phyloP scores from a whole-genome alignment of 306 rosid species.

The Inga leiocalycina region DNA sequence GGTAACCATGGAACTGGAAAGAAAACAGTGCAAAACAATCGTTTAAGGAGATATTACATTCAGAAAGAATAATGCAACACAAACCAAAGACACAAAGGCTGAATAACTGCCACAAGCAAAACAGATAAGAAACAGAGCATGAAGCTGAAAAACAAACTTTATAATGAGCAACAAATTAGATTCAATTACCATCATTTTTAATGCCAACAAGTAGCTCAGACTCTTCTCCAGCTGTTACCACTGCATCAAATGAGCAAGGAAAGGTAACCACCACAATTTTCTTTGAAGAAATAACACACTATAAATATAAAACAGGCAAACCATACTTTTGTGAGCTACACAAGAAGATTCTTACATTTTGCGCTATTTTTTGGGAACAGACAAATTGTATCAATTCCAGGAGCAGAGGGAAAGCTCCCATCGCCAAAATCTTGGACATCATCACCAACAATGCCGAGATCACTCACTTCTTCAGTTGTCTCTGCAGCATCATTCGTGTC shows the following conservation, averaged over 20 bases:
- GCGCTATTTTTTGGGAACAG: slow-evolving; percentile 65
- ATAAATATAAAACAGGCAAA: not conserved
- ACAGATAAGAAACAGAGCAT: not conserved
- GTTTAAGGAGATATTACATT: not conserved
- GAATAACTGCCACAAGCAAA: not conserved
- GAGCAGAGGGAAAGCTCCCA: slow-evolving; percentile 55
- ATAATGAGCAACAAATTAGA: not conserved
- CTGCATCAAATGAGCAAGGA: slow-evolving; percentile 42
- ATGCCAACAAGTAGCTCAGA: slow-evolving; percentile 65
- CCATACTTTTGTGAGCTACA: not conserved
- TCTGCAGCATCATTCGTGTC: slow-evolving; percentile 48
- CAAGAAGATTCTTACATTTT: slow-evolving; percentile 44
- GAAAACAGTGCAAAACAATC: not conserved
- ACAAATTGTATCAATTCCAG: slow-evolving; percentile 63
- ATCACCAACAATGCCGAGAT: slow-evolving; percentile 69
- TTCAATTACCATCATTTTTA: slow-evolving; percentile 71
- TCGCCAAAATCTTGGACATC: slow-evolving; percentile 74
- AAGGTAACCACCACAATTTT: not conserved
- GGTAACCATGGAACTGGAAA: not conserved
- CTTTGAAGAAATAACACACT: not conserved
- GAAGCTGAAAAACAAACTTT: not conserved
- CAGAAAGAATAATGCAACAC: not conserved
- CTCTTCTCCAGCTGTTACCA: slow-evolving; percentile 68
- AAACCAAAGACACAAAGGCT: slow-evolving; percentile 1
- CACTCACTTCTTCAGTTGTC: slow-evolving; percentile 56